Evolutionary conservation across 2,329 filamentous ascomycete species (phyloP).

Genomic region (Fonsecaea nubica): DNA sequence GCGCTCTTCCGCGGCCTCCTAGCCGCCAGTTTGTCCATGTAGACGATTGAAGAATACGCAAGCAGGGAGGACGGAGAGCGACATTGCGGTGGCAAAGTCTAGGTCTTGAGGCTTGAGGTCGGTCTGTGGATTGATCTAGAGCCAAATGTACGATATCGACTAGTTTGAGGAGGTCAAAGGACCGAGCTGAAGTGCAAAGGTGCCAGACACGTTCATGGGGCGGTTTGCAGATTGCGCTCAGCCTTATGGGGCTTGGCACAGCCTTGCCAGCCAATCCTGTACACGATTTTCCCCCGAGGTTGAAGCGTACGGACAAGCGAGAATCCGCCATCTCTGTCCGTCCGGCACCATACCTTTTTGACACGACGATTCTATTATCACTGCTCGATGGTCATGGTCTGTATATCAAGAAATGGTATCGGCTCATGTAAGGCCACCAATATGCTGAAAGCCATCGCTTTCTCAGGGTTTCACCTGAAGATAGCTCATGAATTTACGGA

Average conservation of each 20-base stretch:
- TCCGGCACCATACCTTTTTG: neutral
- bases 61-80: neutral
- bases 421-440: constrained; percentile 1
- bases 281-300: neutral
- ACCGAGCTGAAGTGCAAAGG: neutral
- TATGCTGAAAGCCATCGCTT: neutral
- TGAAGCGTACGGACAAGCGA: constrained; percentile 13
- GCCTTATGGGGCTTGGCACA: neutral
- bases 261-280: neutral
- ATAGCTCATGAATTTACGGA: constrained; percentile 1
- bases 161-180: neutral
- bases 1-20: constrained; percentile 21
- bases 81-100: neutral
- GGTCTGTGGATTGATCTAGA: neutral
- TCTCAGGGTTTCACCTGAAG: neutral
- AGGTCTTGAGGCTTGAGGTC: neutral
- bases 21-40: constrained; percentile 2
- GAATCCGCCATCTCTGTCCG: neutral
- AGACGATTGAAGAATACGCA: neutral
- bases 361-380: neutral
- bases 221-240: neutral
- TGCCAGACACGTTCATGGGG: neutral
- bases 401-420: neutral
- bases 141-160: neutral
- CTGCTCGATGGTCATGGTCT: neutral